These are phyloP conservation scores for Sphagnum tenellum DNA, from an alignment of 225 moss, liverwort and hornwort genomes.

Conservation along the genomic window DNA sequence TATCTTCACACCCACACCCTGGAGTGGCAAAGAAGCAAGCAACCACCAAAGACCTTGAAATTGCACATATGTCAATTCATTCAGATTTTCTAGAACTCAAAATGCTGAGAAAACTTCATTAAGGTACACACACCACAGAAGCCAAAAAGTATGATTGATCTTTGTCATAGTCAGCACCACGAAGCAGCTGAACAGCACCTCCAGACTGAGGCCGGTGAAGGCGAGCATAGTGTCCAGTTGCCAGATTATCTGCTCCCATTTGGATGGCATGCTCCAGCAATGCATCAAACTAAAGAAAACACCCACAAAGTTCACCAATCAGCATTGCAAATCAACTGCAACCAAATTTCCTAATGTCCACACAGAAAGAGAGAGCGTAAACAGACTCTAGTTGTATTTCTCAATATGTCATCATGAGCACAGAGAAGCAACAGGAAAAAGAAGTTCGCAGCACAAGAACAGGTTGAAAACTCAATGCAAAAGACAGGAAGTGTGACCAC, in stretches of 20 bases:
- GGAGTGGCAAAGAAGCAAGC: too few species aligned
- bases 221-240: constrained; percentile 94
- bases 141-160: constrained; percentile 97
- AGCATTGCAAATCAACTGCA: not conserved
- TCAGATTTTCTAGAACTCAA: too few species aligned
- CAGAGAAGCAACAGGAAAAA: too few species aligned
- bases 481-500: constrained; percentile 9
- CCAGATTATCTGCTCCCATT: constrained; percentile 81
- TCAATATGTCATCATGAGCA: too few species aligned
- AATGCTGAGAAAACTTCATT: too few species aligned
- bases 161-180: constrained; percentile 65
- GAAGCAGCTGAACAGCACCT: constrained; percentile 58
- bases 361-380: too few species aligned
- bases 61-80: too few species aligned
- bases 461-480: not conserved
- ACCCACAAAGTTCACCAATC: constrained; percentile 4
- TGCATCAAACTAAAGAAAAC: constrained; percentile 64
- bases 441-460: too few species aligned
- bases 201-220: constrained; percentile 37
- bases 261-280: constrained; percentile 62
- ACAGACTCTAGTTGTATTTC: too few species aligned
- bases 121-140: constrained; percentile 59
- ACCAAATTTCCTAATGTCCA: too few species aligned
- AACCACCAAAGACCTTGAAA: too few species aligned
- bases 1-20: not conserved